phyloP scores from a whole-genome alignment of 257 asterid genomes.

The Apocynum venetum region DNA sequence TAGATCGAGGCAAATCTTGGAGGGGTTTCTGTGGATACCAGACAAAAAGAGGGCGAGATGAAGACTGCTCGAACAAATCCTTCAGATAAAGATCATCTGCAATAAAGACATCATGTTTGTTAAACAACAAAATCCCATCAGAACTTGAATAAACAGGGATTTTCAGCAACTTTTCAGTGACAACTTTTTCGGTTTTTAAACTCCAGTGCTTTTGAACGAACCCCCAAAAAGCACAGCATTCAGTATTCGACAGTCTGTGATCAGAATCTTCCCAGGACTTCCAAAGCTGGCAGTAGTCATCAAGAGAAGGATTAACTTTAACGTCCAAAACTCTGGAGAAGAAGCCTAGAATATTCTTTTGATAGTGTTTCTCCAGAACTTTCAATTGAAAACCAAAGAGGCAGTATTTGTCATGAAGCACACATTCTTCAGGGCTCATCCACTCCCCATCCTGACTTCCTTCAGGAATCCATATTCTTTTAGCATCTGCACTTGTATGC shows the following conservation, averaged over 20 bases:
- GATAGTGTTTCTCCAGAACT: constrained; percentile 27
- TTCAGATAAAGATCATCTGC: constrained; percentile 34
- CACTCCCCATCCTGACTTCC: constrained; percentile 25
- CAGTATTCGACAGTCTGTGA: constrained; percentile 15
- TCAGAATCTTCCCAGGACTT: constrained; percentile 25
- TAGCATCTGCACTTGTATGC: constrained; percentile 13
- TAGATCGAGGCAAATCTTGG: constrained; percentile 23
- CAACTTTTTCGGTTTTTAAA: constrained; percentile 4
- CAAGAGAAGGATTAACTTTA: constrained; percentile 26
- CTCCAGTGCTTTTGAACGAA: constrained; percentile 31
- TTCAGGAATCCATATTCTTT: constrained; percentile 32
- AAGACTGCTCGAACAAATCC: constrained; percentile 22
- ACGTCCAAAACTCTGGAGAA: constrained; percentile 25
- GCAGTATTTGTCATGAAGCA: constrained; percentile 26
- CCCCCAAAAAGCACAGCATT: constrained; percentile 32
- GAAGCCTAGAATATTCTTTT: constrained; percentile 18
- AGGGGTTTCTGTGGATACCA: constrained; percentile 35
- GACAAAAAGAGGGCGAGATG: constrained; percentile 28
- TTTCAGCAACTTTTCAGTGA: constrained; percentile 23
- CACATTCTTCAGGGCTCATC: constrained; percentile 30
- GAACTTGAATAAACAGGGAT: constrained; percentile 26
- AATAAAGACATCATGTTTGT: constrained; percentile 31
- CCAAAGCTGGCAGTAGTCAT: constrained; percentile 34
- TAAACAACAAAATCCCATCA: constrained; percentile 14
- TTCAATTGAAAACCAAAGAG: constrained; percentile 25